phyloP scores from a whole-genome alignment of 805 yeast genomes.

The Kodamaea jinghongensis region DNA sequence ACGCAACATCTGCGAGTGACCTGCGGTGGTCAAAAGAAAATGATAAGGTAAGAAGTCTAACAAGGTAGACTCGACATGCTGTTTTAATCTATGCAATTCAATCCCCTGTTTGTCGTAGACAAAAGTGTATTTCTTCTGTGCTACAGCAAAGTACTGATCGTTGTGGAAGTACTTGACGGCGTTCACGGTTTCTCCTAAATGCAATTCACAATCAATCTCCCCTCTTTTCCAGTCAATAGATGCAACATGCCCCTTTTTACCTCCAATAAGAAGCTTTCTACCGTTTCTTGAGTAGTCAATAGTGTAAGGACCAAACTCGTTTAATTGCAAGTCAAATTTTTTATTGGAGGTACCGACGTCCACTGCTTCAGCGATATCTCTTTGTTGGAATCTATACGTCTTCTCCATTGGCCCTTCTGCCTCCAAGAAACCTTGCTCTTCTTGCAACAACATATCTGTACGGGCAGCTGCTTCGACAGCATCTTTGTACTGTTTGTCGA shows the following conservation, averaged over 20 bases:
- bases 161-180: conserved; percentile 89
- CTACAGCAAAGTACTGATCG: conserved; percentile 93
- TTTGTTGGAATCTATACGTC: conserved; percentile 81
- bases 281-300: conserved; percentile 87
- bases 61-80: conserved; percentile 80
- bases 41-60: conserved; percentile 93
- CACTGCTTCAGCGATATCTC: conserved; percentile 71
- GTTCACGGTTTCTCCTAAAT: conserved; percentile 83
- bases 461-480: conserved; percentile 83
- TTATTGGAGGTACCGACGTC: conserved; percentile 76
- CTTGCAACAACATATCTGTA: conserved; percentile 81
- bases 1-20: conserved; percentile 82
- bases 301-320: conserved; percentile 82
- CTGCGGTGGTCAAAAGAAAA: conserved; percentile 81
- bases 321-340: conserved; percentile 66
- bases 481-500: conserved; percentile 70
- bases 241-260: conserved; percentile 92
- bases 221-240: conserved; percentile 96
- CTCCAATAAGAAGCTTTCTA: conserved; percentile 78
- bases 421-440: conserved; percentile 82
- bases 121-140: conserved; percentile 92
- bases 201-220: conserved; percentile 71
- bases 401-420: conserved; percentile 90
- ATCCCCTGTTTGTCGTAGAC: conserved; percentile 89
- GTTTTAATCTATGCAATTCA: conserved; percentile 87